Evolutionary conservation across 1,139 yeast species (phyloP), one percentile per base, ranked within the genome.

Genomic region (Nematodospora anomalae): DNA sequence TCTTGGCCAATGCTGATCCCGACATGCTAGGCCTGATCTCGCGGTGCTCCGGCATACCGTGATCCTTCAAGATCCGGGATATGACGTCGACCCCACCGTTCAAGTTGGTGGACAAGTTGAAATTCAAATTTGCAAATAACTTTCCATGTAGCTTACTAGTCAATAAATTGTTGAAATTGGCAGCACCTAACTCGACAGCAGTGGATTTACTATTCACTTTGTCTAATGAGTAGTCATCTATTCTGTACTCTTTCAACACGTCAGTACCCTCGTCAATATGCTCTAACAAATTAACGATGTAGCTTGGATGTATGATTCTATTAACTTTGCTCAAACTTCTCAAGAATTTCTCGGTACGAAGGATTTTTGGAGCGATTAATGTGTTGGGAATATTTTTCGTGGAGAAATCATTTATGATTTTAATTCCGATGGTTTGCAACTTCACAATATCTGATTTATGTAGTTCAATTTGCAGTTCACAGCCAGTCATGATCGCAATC

Each of bases 271-370:
- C 36, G 14, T 37, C 44, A 12, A 33, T 27, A 28, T 39, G 37
- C 8, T 64, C 36, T 41, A 77, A 46, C 0, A 77, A 63, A 30
- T 73, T 77, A 10, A 54, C 51, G 15, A 77, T 46, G 41, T 67
- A 76, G n/a, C 55, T 51, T 0, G 81, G 80, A 39, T 74, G 76
- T 2, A 77, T 46, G 12, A 82, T 69, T 18, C 57, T 51, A 10
- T 51, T 44, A 2, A 62, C 72, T 37, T 53, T 57, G 40, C 67
- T 56, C 37, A 71, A 53, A 40, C 74, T 60, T 23, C 64, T 57
- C 40, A 92, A 67, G 52, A 90, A 90, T 59, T 92, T 92, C 42
- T 85, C 95, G 0, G 97, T 92, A 46, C 97, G 73, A 49, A 84
- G 58, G 9, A 83, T 71, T 43, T 80, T 79, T 1, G 97, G 96